Base-by-base conservation (phyloP, 805 yeast species). In the Ascoidea tarda region DNA sequence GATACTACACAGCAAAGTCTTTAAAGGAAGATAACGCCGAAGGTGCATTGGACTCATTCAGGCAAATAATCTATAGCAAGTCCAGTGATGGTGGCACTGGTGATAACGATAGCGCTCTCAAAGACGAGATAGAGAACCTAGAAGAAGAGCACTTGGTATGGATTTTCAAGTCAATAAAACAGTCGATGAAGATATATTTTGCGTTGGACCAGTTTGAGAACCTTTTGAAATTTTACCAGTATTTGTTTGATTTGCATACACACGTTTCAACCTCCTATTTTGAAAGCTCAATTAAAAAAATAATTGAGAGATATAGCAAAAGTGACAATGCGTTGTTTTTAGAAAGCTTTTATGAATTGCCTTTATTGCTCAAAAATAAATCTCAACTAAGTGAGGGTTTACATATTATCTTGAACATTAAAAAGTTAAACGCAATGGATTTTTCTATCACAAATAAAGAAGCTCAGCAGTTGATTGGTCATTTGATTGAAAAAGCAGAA, bases 331-430 rank as follows among this genome's bases (percentile, higher is more conserved):
- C 54, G 5, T 49, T 38, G 21, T 76, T 66, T 58, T 69, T 63
- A 49, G 58, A 56, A n/a, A 52, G 51, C 51, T 64, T 66, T 50
- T 66, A 67, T 51, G 69, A 68, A 46, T 62, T 64, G 6, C 60
- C 71, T 8, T 58, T 72, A 5, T 46, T 55, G 58, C 28, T 3
- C 28, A 42, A 58, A 55, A 33, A 52, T 55, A 28, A 58, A 57
- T 49, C 62, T 55, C 45, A 59, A 6, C 53, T 55, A 16, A 66
- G 60, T 44, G 74, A 74, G 42, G 64, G 81, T 44, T 57, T 79
- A 45, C 71, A 74, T 67, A 65, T 79, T 48, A 74, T 77, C 55
- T 66, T 75, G n/a, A 70, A 68, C 47, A 60, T 80, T 38, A 74
- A 70, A 52, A 67, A 71, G 49, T 66, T 78, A 4, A 71, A 73